phyloP scores from a whole-genome alignment of 2,329 filamentous ascomycete species.

The Cladosporium sp. region DNA sequence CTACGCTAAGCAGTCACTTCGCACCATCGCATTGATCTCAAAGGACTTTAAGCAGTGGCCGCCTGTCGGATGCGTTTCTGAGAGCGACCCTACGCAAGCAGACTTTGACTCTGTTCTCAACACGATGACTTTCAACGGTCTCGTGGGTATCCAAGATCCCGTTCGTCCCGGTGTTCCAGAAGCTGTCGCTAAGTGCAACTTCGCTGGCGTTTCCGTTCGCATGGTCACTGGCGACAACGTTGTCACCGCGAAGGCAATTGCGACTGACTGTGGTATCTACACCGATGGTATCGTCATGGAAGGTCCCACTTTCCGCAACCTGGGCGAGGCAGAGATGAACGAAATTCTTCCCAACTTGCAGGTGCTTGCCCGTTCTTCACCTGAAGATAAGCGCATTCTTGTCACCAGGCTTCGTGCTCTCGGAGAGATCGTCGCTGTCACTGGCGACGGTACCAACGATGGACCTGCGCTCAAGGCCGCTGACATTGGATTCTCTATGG shows the following conservation, averaged over 20 bases:
- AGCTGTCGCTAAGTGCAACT: conserved; percentile 67
- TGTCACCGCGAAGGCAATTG: conserved; percentile 73
- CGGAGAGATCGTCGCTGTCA: conserved; percentile 67
- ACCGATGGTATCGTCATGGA: conserved; percentile 49
- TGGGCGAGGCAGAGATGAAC: conserved; percentile 50
- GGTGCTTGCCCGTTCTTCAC: conserved; percentile 68
- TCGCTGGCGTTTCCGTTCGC: conserved; percentile 69
- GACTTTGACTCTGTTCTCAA: conserved; percentile 69
- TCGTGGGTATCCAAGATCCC: conserved; percentile 75
- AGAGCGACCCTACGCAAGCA: conserved; percentile 65
- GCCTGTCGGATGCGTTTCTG: conserved; percentile 61
- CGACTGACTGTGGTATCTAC: conserved; percentile 70
- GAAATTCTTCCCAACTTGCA: conserved; percentile 63
- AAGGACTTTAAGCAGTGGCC: conserved; percentile 84
- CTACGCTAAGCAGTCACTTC: conserved; percentile 77
- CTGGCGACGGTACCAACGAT: conserved; percentile 68
- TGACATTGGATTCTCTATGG: conserved; percentile 70
- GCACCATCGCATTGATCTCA: conserved; percentile 82
- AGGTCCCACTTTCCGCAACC: conserved; percentile 48
- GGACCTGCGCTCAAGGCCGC: conserved; percentile 66
- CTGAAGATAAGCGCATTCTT: conserved; percentile 68
- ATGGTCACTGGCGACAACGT: conserved; percentile 77
- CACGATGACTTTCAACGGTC: conserved; percentile 71
- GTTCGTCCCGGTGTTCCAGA: conserved; percentile 67
- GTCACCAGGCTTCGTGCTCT: conserved; percentile 66